A percentile compares a stretch with the other conserved stretches of the same genome.
Evolutionary conservation across 352 stramenopile species (phyloP).

Genomic region (Phytophthora vignae): DNA sequence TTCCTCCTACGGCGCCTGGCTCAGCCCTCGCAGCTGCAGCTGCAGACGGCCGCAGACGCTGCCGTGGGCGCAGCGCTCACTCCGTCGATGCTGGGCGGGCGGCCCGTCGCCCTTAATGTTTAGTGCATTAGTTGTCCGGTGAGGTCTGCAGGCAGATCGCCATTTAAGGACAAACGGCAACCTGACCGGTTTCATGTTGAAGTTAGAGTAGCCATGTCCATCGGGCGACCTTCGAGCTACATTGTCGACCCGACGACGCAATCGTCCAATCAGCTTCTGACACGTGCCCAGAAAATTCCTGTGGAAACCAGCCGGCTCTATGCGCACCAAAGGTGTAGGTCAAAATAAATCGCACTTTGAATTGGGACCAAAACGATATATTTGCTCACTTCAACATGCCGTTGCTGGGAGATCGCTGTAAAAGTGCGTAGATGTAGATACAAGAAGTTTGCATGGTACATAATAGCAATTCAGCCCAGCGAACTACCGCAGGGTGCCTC

Average conservation of each 20-base stretch:
- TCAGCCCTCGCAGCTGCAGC: constrained; percentile 39
- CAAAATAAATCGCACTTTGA: constrained; percentile 19
- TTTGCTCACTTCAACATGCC: constrained; percentile 1
- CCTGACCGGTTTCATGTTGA: constrained; percentile 13
- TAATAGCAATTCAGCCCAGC: no score
- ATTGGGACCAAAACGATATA: constrained; percentile 4
- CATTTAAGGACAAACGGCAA: constrained; percentile 9
- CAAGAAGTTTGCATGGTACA: no score
- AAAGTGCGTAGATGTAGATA: neutral
- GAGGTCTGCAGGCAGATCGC: neutral
- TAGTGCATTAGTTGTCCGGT: constrained; percentile 10
- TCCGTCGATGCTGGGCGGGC: constrained; percentile 36
- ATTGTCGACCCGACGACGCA: constrained; percentile 8
- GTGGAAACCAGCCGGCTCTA: constrained; percentile 11
- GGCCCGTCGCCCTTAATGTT: constrained; percentile 19
- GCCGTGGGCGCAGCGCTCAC: constrained; percentile 64
- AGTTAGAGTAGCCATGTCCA: neutral
- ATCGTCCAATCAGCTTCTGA: neutral
- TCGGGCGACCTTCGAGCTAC: constrained; percentile 16
- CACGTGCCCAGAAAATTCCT: constrained; percentile 19
- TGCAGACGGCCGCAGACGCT: constrained; percentile 63
- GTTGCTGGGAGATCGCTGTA: neutral
- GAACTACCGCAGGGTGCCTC: no score
- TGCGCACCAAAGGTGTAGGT: neutral
- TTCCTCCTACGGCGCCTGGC: constrained; percentile 51